These are phyloP conservation scores for Nannochloropsis gaditana DNA, from an alignment of 108 stramenopile genomes.

Conservation along the genomic window DNA sequence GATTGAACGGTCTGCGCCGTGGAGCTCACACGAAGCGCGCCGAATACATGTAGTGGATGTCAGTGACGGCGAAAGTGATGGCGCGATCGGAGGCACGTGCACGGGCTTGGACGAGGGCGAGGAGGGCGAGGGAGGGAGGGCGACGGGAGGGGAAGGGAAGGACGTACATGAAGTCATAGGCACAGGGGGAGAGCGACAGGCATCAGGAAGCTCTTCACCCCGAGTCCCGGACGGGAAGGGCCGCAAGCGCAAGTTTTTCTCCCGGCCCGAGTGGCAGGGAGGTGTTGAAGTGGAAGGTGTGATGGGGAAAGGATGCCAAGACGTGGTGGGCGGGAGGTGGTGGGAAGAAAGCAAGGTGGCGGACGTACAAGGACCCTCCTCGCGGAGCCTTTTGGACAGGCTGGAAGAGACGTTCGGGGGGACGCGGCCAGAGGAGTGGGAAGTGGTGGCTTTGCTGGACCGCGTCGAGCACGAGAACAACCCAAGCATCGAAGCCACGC, in stretches of 20 bases:
- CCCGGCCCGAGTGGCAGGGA: neutral
- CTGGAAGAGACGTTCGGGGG: neutral
- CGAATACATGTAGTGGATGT: neutral
- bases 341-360: neutral
- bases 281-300: neutral
- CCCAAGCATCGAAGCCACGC: neutral
- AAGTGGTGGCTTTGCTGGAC: neutral
- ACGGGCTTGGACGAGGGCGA: neutral
- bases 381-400: neutral
- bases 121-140: neutral
- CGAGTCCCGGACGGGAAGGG: neutral
- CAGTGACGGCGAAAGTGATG: neutral
- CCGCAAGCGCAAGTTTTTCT: constrained; percentile 14
- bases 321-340: too few relatives aligned
- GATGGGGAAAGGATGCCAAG: neutral
- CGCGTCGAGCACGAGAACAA: neutral
- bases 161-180: neutral
- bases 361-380: neutral
- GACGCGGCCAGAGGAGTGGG: neutral
- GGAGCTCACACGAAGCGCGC: neutral
- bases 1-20: neutral
- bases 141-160: neutral
- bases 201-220: too few relatives aligned
- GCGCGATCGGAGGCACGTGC: too few relatives aligned
- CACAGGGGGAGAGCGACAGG: too few relatives aligned